Evolutionary conservation across 2,329 filamentous ascomycete species (phyloP), one percentile per base, ranked within the genome.

Genomic region (Fusarium sp.): DNA sequence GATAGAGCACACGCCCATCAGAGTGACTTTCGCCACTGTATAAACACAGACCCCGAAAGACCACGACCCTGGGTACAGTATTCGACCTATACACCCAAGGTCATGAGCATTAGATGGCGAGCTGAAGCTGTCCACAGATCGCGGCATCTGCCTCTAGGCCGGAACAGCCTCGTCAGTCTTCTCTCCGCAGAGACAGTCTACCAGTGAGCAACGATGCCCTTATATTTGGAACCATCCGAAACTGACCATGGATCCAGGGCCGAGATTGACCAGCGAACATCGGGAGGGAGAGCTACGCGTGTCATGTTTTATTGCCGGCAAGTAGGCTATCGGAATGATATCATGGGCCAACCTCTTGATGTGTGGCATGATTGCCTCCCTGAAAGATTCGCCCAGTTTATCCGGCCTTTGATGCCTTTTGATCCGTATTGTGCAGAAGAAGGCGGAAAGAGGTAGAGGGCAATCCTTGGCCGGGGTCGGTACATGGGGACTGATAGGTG

Each of bases 301-400:
- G 56, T 65, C 11, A 60, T 65, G 54, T 14, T 25, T n/a, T 60
- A 65, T 33, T 43, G 33, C 30, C 43, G 22, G 6, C 6, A n/a
- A 25, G 7, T 35, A 12, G 40, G 54, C n/a, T 60, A 65, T 40
- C 56, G 63, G 22, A 60, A 65, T 59, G 56, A 65, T n/a, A 52
- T 65, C 20, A 22, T 32, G 0, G 56, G 43, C 32, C 56, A 65
- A 33, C 40, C 10, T 5, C 14, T 60, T 8, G 63, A 65, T 50
- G 40, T 25, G 12, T 65, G 63, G 63, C 52, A 65, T 52, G 52
- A 52, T 33, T 56, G 63, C 15, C 38, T 65, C 40, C 43, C 43
- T 9, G 63, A 65, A 14, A 60, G 54, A 40, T 65, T 65, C 15
- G 56, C 7, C 10, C 63, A 65, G 38, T 60, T 65, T 60, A 60